phyloP scores from a whole-genome alignment of 139 green algal genomes.

The Tetradesmus obliquus region DNA sequence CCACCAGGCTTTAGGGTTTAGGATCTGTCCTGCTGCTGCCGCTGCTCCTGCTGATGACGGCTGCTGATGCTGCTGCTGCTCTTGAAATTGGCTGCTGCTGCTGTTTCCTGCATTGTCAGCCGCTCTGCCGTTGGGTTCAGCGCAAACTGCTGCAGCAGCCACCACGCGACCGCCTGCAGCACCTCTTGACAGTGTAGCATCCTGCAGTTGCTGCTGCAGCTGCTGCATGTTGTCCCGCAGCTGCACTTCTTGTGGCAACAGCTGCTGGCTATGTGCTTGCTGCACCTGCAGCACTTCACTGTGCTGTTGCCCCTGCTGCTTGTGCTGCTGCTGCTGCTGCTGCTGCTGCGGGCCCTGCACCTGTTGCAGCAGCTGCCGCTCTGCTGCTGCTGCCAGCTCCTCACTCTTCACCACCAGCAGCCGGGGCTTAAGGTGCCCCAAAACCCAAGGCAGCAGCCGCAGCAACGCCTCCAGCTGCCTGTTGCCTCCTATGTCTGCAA shows the following conservation, averaged over 20 bases:
- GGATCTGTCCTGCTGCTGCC: background rate
- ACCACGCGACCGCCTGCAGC: background rate
- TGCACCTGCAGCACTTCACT: background rate
- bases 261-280: background rate
- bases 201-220: background rate
- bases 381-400: constrained; percentile 39
- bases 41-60: background rate
- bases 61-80: constrained; percentile 34
- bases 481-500: constrained; percentile 57
- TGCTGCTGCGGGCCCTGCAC: background rate
- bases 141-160: background rate
- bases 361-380: background rate
- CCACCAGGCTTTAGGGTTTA: background rate
- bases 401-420: constrained; percentile 50
- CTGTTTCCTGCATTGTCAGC: background rate
- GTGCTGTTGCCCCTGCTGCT: background rate
- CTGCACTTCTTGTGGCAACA: background rate
- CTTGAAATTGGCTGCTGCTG: background rate
- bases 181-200: background rate
- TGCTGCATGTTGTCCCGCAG: constrained; percentile 29
- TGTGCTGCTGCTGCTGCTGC: background rate
- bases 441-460: constrained; percentile 33
- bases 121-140: background rate
- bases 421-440: constrained; percentile 13
- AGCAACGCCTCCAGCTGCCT: constrained; percentile 40